These are phyloP conservation scores for Bimuria novae-zelandiae DNA, from an alignment of 2,329 filamentous ascomycete species.

Conservation along the genomic window DNA sequence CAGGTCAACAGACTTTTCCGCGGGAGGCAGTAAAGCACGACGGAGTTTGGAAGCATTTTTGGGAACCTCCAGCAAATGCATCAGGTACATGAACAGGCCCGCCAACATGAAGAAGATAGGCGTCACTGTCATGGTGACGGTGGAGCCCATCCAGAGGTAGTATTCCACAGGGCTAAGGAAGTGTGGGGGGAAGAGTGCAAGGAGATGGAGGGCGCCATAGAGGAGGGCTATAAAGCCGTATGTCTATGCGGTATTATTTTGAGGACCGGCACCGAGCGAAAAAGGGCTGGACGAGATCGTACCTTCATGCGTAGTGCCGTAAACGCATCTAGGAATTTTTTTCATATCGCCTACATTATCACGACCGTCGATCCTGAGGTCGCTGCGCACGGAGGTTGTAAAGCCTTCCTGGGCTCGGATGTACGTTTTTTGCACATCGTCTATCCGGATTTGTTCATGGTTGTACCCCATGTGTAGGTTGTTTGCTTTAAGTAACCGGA, in stretches of 20 bases:
- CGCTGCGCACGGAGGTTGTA: conserved; percentile 10
- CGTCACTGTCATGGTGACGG: neutral
- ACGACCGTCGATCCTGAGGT: conserved; percentile 17
- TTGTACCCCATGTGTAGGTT: conserved; percentile 8
- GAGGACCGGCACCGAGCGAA: no score
- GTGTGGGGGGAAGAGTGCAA: conserved; percentile 4
- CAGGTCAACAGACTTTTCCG: no score
- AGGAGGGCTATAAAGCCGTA: neutral
- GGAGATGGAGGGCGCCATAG: conserved; percentile 34
- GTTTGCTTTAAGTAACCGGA: conserved; percentile 5
- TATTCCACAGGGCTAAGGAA: neutral
- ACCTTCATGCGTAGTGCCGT: conserved; percentile 1
- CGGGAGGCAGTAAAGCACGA: no score
- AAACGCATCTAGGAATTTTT: conserved; percentile 20
- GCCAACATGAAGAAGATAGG: neutral
- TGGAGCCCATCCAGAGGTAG: neutral
- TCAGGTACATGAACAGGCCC: no score
- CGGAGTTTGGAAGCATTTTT: no score
- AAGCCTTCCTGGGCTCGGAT: neutral
- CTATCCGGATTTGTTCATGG: neutral
- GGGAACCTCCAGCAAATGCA: no score
- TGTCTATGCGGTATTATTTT: neutral
- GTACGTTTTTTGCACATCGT: neutral
- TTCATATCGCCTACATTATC: neutral
- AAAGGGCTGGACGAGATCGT: neutral